Evolutionary conservation across 179 eudicot species (phyloP).

Genomic region (Beta corolliflora): DNA sequence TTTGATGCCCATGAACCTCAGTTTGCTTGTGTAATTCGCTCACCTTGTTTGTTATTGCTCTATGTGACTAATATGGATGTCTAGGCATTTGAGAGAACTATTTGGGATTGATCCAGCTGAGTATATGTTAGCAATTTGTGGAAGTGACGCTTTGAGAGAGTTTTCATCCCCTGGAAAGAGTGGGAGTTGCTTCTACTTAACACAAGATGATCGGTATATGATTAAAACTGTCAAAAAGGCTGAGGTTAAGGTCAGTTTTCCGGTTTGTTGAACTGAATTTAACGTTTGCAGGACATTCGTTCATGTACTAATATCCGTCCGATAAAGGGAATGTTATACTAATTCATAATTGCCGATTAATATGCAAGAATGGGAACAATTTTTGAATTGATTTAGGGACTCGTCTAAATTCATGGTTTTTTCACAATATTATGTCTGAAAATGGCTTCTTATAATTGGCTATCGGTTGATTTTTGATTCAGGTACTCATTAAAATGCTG

Average conservation of each 20-base stretch:
- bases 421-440: neutral
- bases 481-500: slow-evolving; percentile 96
- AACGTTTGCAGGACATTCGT: neutral
- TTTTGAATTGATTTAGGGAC: neutral
- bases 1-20: neutral
- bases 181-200: slow-evolving; percentile 90
- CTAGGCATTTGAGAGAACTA: slow-evolving; percentile 74
- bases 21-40: slow-evolving; percentile 13
- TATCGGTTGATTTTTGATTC: neutral
- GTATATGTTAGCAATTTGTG: slow-evolving; percentile 97
- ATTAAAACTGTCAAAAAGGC: slow-evolving; percentile 94
- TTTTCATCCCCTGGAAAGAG: slow-evolving; percentile 98
- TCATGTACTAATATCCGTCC: neutral
- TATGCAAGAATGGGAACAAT: neutral
- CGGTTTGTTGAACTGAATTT: neutral
- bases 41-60: slow-evolving; percentile 20
- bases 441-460: slow-evolving; percentile 11
- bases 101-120: slow-evolving; percentile 94
- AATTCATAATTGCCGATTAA: neutral
- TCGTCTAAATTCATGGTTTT: neutral
- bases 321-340: neutral
- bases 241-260: slow-evolving; percentile 86
- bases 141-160: slow-evolving; percentile 87
- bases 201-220: slow-evolving; percentile 96
- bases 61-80: slow-evolving; percentile 11